Conservation (phyloP, 768 basidiomycete genomes). For the Trametes punicea region DNA sequence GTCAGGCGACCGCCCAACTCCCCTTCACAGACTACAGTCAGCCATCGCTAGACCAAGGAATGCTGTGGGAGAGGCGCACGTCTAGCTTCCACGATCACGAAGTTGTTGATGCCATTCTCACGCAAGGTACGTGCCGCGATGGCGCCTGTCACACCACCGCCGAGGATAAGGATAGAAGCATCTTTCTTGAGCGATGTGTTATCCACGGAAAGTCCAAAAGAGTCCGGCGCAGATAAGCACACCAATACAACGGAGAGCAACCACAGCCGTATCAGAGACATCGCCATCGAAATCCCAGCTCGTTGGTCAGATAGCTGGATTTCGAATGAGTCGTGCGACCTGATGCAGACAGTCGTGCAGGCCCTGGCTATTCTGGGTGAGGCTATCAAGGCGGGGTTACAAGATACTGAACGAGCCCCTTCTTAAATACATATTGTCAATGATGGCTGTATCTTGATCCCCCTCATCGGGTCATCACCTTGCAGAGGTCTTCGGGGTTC, state of each 20-base stretch:
- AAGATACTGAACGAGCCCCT: too few species aligned
- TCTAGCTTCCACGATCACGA: constrained; percentile 54
- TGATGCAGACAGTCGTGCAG: neutral
- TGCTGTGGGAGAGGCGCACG: neutral
- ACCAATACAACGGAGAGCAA: neutral
- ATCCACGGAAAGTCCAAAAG: constrained; percentile 1
- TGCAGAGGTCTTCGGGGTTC: too few species aligned
- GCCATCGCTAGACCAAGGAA: neutral
- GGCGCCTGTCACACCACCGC: constrained; percentile 60
- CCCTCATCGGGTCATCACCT: too few species aligned
- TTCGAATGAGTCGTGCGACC: too few species aligned
- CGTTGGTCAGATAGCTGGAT: neutral
- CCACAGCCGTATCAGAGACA: neutral
- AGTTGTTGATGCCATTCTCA: constrained; percentile 49
- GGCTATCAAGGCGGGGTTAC: too few species aligned
- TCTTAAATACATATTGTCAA: too few species aligned
- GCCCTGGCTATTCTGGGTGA: neutral
- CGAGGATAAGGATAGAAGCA: constrained; percentile 49
- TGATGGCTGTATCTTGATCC: too few species aligned
- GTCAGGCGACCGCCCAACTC: constrained; percentile 58
- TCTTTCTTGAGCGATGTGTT: neutral
- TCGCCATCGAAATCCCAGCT: neutral
- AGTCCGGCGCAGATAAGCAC: neutral
- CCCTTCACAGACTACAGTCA: neutral
- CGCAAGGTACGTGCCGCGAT: constrained; percentile 59